These are phyloP conservation scores for Mortierella alpina DNA, from an alignment of 192 early-diverging fungal species.

Conservation along the genomic window DNA sequence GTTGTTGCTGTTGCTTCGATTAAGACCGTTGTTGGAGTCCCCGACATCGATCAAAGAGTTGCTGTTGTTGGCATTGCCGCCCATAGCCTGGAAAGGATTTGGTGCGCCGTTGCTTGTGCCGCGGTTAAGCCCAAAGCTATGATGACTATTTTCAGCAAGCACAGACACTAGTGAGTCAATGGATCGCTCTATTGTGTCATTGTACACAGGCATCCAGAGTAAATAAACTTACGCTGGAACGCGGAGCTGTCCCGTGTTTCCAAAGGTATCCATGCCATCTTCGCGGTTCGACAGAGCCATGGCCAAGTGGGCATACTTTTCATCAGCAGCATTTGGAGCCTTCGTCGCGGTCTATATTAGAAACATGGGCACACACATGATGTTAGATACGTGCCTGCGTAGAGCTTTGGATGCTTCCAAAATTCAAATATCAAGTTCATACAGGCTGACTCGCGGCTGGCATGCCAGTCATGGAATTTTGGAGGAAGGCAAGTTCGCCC, in stretches of 20 bases:
- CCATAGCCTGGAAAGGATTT: constrained; percentile 41
- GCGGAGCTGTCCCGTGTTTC: constrained; percentile 50
- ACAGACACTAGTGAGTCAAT: not conserved
- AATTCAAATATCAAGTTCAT: not conserved
- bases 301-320: constrained; percentile 45
- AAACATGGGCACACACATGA: not conserved
- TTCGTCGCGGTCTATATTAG: constrained; percentile 8
- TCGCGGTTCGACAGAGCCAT: constrained; percentile 44
- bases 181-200: not conserved
- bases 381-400: not conserved
- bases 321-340: constrained; percentile 23
- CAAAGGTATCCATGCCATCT: constrained; percentile 67
- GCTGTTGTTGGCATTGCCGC: constrained; percentile 24
- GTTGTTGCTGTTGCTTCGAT: constrained; percentile 34
- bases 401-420: not conserved
- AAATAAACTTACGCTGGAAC: constrained; percentile 43
- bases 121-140: constrained; percentile 34
- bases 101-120: constrained; percentile 21
- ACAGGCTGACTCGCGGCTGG: constrained; percentile 23
- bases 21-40: constrained; percentile 8
- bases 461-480: constrained; percentile 21
- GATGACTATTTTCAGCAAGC: constrained; percentile 7
- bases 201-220: no score
- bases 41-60: constrained; percentile 41
- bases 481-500: constrained; percentile 40